A percentile compares a stretch with the other conserved stretches of the same genome.
These are phyloP conservation scores for bread wheat (Triticum aestivum) DNA, from an alignment of 176 grass and related monocot genomes.

Conservation along the genomic window IWGSC_CS_RefSeq_v2.1 NC_057801.1:18836712-18837211, in stretches of 20 bases:
- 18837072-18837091: constrained; percentile 28
- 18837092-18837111: background rate
- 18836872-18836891: constrained; percentile 48
- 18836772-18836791: constrained; percentile 26
- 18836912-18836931: constrained; percentile 48
- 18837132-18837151: background rate
- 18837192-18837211: background rate
- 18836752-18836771: constrained; percentile 94
- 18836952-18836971: constrained; percentile 60
- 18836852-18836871: constrained; percentile 59
- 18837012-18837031: background rate
- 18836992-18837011: constrained; percentile 51
- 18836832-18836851: background rate
- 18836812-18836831: background rate
- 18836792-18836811: background rate
- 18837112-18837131: background rate
- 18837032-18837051: constrained; percentile 31
- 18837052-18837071: constrained; percentile 46
- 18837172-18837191: background rate
- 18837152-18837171: background rate
- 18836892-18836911: constrained; percentile 42
- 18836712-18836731: constrained; percentile 42
- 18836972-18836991: constrained; percentile 31
- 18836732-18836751: constrained; percentile 58
- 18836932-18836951: constrained; percentile 69